Evolutionary conservation across 768 basidiomycete genomes (phyloP).

Genomic region (Trametes coccinea): DNA sequence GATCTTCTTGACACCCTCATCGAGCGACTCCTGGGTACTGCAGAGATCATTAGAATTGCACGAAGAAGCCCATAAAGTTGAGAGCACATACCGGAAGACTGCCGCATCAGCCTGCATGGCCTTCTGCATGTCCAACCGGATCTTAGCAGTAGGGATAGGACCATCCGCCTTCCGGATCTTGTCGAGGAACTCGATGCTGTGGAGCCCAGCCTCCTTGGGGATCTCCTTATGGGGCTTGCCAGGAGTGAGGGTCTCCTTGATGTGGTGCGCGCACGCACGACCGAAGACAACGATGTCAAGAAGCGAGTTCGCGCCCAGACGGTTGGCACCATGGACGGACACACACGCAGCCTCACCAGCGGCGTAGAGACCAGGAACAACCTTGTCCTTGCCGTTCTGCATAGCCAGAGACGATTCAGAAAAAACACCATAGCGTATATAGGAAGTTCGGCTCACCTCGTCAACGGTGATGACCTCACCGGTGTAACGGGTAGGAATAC

Average conservation of each 20-base stretch:
- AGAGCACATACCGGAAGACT: slow-evolving; percentile 74
- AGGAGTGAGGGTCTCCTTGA: slow-evolving; percentile 85
- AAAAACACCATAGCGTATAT: background rate
- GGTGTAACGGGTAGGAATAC: slow-evolving; percentile 98
- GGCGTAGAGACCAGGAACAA: slow-evolving; percentile 96
- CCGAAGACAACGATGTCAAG: slow-evolving; percentile 99
- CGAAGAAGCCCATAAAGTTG: background rate
- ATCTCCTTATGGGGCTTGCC: slow-evolving; percentile 91
- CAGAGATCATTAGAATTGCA: background rate
- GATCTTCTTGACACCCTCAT: slow-evolving; percentile 91
- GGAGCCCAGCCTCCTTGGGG: slow-evolving; percentile 80
- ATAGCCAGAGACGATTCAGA: background rate
- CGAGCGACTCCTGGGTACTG: slow-evolving; percentile 85
- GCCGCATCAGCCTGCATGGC: slow-evolving; percentile 98
- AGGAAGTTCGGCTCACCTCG: slow-evolving; percentile 39
- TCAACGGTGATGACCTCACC: slow-evolving; percentile 93
- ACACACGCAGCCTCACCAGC: slow-evolving; percentile 99
- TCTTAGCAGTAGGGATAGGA: slow-evolving; percentile 81
- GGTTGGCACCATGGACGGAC: slow-evolving; percentile 98
- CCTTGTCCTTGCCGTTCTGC: slow-evolving; percentile 82
- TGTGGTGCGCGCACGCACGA: slow-evolving; percentile 98
- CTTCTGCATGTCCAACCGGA: slow-evolving; percentile 97
- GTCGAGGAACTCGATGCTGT: slow-evolving; percentile 86
- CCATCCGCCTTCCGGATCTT: slow-evolving; percentile 83
- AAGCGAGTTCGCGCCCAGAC: slow-evolving; percentile 98